Percentiles rank a stretch among this genome's conserved stretches.
phyloP scores from a whole-genome alignment of 1,284 basidiomycete genomes.

The Xerocomus amazonicus region DNA sequence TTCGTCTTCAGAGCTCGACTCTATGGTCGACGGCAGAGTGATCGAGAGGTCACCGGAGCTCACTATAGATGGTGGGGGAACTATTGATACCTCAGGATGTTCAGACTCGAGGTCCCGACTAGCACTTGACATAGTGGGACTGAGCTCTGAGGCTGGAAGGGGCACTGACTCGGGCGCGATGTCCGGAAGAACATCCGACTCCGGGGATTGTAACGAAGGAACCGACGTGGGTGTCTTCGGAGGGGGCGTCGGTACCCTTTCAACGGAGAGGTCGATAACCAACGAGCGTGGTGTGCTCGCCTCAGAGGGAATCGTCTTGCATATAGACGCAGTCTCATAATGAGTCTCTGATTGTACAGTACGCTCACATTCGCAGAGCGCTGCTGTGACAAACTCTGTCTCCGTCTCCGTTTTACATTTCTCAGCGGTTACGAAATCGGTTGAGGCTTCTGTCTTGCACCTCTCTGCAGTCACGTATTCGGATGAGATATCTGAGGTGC shows the following conservation, averaged over 20 bases:
- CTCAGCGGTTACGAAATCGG: slow-evolving; percentile 43
- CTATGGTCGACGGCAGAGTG: slow-evolving; percentile 20
- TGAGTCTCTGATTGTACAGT: slow-evolving; percentile 43
- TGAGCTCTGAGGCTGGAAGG: slow-evolving; percentile 38
- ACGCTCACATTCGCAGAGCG: slow-evolving; percentile 42
- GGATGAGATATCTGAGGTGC: slow-evolving; percentile 34
- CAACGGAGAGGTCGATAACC: slow-evolving; percentile 23
- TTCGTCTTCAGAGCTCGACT: slow-evolving; percentile 27
- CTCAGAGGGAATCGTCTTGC: slow-evolving; percentile 38
- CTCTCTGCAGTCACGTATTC: slow-evolving; percentile 48
- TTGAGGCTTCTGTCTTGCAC: slow-evolving; percentile 42
- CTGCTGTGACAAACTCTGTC: slow-evolving; percentile 51
- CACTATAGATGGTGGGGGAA: slow-evolving; percentile 19
- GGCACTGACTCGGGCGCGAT: slow-evolving; percentile 38
- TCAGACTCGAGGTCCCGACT: slow-evolving; percentile 25
- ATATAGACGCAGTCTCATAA: slow-evolving; percentile 51
- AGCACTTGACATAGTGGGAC: slow-evolving; percentile 27
- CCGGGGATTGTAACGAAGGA: slow-evolving; percentile 30
- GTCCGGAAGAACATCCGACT: slow-evolving; percentile 23
- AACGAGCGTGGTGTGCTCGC: slow-evolving; percentile 39
- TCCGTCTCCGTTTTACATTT: slow-evolving; percentile 45
- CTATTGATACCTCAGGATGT: slow-evolving; percentile 11
- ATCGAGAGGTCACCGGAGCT: slow-evolving; percentile 23
- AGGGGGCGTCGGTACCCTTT: slow-evolving; percentile 27
- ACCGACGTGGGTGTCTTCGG: slow-evolving; percentile 30